These are phyloP conservation scores for Ceratocystiopsis sp. DNA, from an alignment of 2,329 filamentous ascomycete species.

Conservation along the genomic window DNA sequence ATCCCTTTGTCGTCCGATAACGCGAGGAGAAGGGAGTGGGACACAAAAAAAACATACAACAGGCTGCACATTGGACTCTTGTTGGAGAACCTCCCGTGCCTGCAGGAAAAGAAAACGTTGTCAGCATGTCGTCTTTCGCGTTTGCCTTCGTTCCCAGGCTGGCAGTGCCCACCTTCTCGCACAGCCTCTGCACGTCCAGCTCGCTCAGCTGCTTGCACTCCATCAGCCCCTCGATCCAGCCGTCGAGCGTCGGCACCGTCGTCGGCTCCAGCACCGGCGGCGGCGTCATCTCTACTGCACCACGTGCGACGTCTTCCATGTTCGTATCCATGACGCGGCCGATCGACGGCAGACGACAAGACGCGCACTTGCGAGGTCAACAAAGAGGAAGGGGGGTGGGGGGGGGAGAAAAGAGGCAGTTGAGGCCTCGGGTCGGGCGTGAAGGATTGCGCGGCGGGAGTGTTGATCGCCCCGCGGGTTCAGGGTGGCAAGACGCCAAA, in stretches of 20 bases:
- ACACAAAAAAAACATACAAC: constrained; percentile 48
- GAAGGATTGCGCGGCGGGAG: too few species aligned
- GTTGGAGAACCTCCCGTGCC: constrained; percentile 91
- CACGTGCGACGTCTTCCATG: constrained; percentile 94
- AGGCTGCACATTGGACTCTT: constrained; percentile 97
- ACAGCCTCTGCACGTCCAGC: constrained; percentile 85
- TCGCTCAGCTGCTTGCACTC: constrained; percentile 95
- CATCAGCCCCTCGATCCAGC: constrained; percentile 98
- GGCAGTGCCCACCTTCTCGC: constrained; percentile 63
- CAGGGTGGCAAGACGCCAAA: too few species aligned
- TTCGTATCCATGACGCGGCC: constrained; percentile 66
- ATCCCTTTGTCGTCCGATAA: neutral
- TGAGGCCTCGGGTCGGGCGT: too few species aligned
- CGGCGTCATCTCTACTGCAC: constrained; percentile 61
- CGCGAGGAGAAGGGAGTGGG: neutral
- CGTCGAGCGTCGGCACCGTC: constrained; percentile 82
- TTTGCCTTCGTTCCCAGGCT: too few species aligned
- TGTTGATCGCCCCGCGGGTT: too few species aligned
- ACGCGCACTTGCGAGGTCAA: too few species aligned
- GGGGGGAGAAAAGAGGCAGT: too few species aligned
- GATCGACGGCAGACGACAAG: too few species aligned
- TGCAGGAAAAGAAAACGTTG: constrained; percentile 24
- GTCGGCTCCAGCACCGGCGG: constrained; percentile 56
- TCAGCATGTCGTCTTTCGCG: neutral
- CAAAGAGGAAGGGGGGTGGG: too few species aligned